Base-by-base conservation (phyloP, 306 rosid genomes). In the Geum urbanum region DNA sequence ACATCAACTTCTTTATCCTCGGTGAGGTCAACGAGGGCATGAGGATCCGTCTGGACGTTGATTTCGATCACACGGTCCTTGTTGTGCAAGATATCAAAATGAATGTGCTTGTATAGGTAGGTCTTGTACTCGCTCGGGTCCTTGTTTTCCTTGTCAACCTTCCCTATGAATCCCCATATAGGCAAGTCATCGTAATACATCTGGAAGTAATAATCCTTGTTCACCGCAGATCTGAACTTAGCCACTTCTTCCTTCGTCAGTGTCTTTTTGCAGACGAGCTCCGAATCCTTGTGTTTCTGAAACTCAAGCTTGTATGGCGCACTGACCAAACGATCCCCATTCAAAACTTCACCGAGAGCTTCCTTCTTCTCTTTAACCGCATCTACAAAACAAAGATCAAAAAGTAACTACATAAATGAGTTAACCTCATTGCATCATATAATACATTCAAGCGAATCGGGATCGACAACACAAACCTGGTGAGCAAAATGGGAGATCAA, bases 171-270 rank as follows among this genome's bases (percentile, higher is more conserved):
- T 22, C 91, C 94, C 96, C 96, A 92, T n/a, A 90, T 78, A 13
- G 98, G 98, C 66, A 92, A 76, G 69, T 90, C 98, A 75, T 90
- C 97, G 32, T 85, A 90, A 76, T 90, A 90, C 96, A 90, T 90
- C 77, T 92, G 94, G 66, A 85, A 88, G 80, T 86, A 90, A 81
- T 90, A 92, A 71, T 92, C 89, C 80, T 87, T 90, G 22, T 73
- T 81, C 15, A 90, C 89, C 0, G 96, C 91, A 4, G 84, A 66
- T 58, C 97, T 84, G 56, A 92, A 88, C 71, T 46, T 61, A 3
- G 81, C 90, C 52, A 92, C 94, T 0, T 88, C 85, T 40, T 90
- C 78, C 79, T 84, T 88, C 15, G 60, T 55, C 5, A 92, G 86
- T 4, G 22, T 82, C 74, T 54, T 84, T 37, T 77, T 53, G 79